These are phyloP conservation scores for Kentomonas sorsogonicus DNA, from an alignment of 208 protist genomes.

Conservation along the genomic window DNA sequence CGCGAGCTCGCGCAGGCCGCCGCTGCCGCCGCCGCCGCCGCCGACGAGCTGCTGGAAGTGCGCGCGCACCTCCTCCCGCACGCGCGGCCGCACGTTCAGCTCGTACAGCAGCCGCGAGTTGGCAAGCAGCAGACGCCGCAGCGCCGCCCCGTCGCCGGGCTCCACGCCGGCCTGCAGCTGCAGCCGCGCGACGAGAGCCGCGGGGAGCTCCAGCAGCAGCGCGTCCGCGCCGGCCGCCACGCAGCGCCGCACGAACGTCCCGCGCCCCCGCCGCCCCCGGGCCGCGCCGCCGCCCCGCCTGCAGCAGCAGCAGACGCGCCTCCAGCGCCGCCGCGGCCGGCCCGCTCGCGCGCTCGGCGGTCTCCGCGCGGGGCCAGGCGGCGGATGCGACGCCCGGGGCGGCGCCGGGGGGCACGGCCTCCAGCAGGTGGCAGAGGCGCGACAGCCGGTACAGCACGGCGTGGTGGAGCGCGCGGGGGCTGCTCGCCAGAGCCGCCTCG, in stretches of 20 bases:
- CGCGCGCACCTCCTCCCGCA: conserved; percentile 25
- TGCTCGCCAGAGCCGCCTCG: conserved; percentile 49
- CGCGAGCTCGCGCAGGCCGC: conserved; percentile 16
- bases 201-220: conserved; percentile 33
- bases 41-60: conserved; percentile 21
- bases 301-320: conserved; percentile 12
- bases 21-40: not conserved
- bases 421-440: conserved; percentile 39
- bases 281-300: too few species aligned
- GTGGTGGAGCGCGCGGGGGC: conserved; percentile 40
- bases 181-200: conserved; percentile 22
- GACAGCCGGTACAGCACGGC: conserved; percentile 57
- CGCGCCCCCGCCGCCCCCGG: too few species aligned
- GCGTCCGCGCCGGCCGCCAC: conserved; percentile 46
- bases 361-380: conserved; percentile 12
- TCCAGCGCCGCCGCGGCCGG: conserved; percentile 11
- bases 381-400: conserved; percentile 37
- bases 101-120: conserved; percentile 41
- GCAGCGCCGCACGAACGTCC: conserved; percentile 38
- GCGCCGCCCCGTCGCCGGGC: conserved; percentile 17
- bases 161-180: conserved; percentile 50
- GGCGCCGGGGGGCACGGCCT: conserved; percentile 39
- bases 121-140: conserved; percentile 28
- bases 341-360: conserved; percentile 18
- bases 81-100: conserved; percentile 32